Percentiles rank a stretch among this genome's conserved stretches.
Conservation (phyloP, 1,284 basidiomycete species). For the Ceratobasidium papillatum region DNA sequence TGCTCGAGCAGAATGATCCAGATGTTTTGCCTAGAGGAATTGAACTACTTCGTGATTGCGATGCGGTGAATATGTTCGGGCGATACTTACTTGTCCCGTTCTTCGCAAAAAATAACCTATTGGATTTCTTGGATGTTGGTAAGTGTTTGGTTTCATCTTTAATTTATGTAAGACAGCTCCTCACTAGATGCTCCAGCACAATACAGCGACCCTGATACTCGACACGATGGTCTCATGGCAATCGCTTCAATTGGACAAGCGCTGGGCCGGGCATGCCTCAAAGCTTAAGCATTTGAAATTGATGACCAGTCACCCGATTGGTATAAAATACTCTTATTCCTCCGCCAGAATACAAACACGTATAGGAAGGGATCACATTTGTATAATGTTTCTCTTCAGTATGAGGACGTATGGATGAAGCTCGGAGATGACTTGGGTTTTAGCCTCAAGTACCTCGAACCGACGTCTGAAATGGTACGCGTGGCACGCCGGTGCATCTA, state of each 20-base stretch:
- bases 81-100: not conserved
- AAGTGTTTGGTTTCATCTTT: not conserved
- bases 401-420: not conserved
- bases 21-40: not conserved
- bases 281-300: not conserved
- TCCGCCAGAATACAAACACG: not conserved
- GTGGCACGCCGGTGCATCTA: too few species aligned
- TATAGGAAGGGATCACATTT: not conserved
- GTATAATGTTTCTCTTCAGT: not conserved
- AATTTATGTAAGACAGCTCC: too few species aligned
- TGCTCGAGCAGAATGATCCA: not conserved
- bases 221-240: not conserved
- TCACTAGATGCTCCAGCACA: not conserved
- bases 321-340: not conserved
- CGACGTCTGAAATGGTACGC: not conserved
- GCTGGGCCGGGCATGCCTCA: not conserved
- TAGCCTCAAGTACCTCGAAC: not conserved
- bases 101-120: not conserved
- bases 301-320: not conserved
- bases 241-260: not conserved
- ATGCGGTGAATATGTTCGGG: not conserved
- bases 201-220: not conserved
- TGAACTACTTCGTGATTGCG: not conserved
- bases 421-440: not conserved
- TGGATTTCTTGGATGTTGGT: not conserved